phyloP scores from a whole-genome alignment of 257 asterid species.

The Echium plantagineum region DNA sequence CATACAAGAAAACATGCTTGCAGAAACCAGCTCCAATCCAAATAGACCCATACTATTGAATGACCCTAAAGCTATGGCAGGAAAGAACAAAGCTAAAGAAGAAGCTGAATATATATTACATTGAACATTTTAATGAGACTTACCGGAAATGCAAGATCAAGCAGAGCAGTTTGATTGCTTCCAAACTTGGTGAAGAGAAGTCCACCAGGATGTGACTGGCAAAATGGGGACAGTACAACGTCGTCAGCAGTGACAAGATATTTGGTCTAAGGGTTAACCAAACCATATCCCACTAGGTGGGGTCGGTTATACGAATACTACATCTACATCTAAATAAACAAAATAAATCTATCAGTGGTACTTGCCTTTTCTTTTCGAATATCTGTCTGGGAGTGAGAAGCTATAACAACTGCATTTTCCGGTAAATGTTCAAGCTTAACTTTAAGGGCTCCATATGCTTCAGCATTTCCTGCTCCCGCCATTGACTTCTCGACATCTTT shows the following conservation, averaged over 20 bases:
- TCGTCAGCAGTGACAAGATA: not conserved
- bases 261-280: not conserved
- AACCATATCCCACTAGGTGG: no score
- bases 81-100: not conserved
- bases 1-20: not conserved
- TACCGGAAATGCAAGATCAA: constrained; percentile 91
- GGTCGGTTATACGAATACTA: not conserved
- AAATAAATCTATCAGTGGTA: constrained; percentile 13
- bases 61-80: not conserved
- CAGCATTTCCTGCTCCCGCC: constrained; percentile 61
- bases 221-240: constrained; percentile 1
- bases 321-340: not conserved
- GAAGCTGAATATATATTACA: not conserved
- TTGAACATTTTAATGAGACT: constrained; percentile 7
- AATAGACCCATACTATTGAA: not conserved
- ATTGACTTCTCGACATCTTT: constrained; percentile 85
- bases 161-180: constrained; percentile 84
- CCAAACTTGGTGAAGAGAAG: constrained; percentile 75
- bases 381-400: constrained; percentile 79
- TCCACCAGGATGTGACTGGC: constrained; percentile 80
- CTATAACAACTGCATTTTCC: constrained; percentile 61
- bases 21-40: not conserved
- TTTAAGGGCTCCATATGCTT: constrained; percentile 55
- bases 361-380: constrained; percentile 83
- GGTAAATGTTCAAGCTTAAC: constrained; percentile 66